Percentiles rank a stretch among this genome's conserved stretches.
These are phyloP conservation scores for Saprolegnia parasitica DNA, from an alignment of 352 stramenopile species.

Conservation along the genomic window DNA sequence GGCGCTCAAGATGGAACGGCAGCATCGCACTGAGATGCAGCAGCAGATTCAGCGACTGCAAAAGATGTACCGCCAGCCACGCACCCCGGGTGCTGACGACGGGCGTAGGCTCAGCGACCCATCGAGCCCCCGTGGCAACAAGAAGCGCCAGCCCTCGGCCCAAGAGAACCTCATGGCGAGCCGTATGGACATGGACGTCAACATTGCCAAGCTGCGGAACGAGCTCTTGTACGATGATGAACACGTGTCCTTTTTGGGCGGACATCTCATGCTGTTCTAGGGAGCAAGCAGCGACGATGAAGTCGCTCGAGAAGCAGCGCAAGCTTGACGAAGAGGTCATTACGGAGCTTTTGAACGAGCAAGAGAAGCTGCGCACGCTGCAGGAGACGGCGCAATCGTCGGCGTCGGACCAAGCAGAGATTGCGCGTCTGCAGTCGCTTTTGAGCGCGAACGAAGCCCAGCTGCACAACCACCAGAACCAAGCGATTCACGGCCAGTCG, in stretches of 20 bases:
- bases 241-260: not conserved
- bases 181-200: slow-evolving; percentile 76
- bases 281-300: slow-evolving; percentile 47
- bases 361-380: slow-evolving; percentile 57
- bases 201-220: slow-evolving; percentile 63
- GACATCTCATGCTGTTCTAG: not conserved
- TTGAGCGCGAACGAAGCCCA: slow-evolving; percentile 65
- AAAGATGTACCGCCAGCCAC: slow-evolving; percentile 40
- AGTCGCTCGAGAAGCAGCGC: slow-evolving; percentile 66
- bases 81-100: not conserved
- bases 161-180: slow-evolving; percentile 84
- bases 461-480: slow-evolving; percentile 64
- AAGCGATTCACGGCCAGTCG: slow-evolving; percentile 57
- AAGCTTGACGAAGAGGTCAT: slow-evolving; percentile 77
- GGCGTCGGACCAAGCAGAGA: slow-evolving; percentile 59
- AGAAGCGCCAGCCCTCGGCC: slow-evolving; percentile 17
- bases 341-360: slow-evolving; percentile 74
- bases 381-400: slow-evolving; percentile 49
- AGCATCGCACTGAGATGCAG: slow-evolving; percentile 65
- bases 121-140: not conserved
- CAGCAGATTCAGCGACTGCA: slow-evolving; percentile 78
- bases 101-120: not conserved
- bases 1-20: slow-evolving; percentile 71
- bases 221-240: slow-evolving; percentile 40
- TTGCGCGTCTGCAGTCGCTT: slow-evolving; percentile 61